phyloP scores from a whole-genome alignment of 78 protist species.

The Mantamonas sphyraenae region DNA sequence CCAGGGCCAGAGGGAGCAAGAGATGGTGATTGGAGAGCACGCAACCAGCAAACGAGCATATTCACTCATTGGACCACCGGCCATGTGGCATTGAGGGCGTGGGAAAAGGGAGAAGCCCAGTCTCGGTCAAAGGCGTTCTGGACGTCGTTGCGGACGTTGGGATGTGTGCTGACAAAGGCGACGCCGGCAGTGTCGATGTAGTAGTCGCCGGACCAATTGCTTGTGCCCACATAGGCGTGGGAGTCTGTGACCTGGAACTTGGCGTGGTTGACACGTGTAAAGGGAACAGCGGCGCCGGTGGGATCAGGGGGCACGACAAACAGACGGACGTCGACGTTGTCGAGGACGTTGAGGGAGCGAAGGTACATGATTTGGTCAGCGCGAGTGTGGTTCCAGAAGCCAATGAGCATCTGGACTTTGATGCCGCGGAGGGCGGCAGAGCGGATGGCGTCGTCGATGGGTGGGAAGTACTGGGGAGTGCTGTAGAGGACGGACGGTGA shows the following conservation, averaged over 20 bases:
- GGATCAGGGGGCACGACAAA: slow-evolving; percentile 39
- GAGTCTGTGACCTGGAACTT: slow-evolving; percentile 70
- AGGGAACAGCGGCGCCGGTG: slow-evolving; percentile 40
- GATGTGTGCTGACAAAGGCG: too few relatives aligned
- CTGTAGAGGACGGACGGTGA: slow-evolving; percentile 34
- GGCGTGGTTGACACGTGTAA: slow-evolving; percentile 77
- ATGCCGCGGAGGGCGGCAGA: slow-evolving; percentile 52
- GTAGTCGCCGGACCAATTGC: slow-evolving; percentile 68
- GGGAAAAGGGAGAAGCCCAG: too few relatives aligned
- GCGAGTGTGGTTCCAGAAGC: slow-evolving; percentile 64
- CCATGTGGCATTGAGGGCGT: too few relatives aligned
- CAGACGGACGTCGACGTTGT: slow-evolving; percentile 42
- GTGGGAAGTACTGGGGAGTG: slow-evolving; percentile 58
- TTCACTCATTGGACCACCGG: too few relatives aligned
- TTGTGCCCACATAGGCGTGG: slow-evolving; percentile 44
- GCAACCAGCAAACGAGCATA: too few relatives aligned
- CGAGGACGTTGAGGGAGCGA: slow-evolving; percentile 33
- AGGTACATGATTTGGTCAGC: slow-evolving; percentile 27
- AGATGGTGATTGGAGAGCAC: too few relatives aligned
- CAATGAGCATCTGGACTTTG: slow-evolving; percentile 43
- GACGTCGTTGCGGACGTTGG: too few relatives aligned
- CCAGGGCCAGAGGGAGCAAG: too few relatives aligned
- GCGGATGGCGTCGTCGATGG: slow-evolving; percentile 53
- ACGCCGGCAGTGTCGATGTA: too few relatives aligned
- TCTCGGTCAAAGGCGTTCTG: too few relatives aligned